Percentiles rank a stretch among this genome's conserved stretches.
Evolutionary conservation across 2,329 filamentous ascomycete species (phyloP).

Genomic region (Coniochaeta ligniaria): DNA sequence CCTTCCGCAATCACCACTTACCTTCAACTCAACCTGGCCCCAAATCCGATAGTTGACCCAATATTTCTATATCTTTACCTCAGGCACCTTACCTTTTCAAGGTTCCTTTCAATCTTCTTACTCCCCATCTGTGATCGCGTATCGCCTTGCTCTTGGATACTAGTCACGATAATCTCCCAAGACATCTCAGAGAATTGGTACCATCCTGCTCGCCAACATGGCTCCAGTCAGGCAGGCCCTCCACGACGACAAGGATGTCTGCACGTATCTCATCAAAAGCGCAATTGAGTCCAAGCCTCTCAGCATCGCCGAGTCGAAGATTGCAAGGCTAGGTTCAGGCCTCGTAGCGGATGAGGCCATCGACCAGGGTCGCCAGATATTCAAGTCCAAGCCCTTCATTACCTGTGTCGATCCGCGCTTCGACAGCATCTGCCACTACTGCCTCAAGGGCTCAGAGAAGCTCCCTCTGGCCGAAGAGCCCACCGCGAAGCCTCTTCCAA

Average conservation of each 20-base stretch:
- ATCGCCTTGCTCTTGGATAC: too few relatives aligned
- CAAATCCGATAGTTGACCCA: too few relatives aligned
- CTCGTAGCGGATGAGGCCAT: constrained; percentile 14
- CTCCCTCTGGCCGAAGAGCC: constrained; percentile 4
- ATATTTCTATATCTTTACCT: too few relatives aligned
- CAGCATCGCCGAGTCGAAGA: constrained; percentile 10
- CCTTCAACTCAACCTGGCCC: too few relatives aligned
- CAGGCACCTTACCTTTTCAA: too few relatives aligned
- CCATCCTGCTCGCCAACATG: not conserved
- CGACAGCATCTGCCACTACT: constrained; percentile 17
- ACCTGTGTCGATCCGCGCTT: constrained; percentile 9
- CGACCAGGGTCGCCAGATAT: constrained; percentile 17
- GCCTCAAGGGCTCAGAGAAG: constrained; percentile 11
- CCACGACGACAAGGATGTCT: constrained; percentile 7
- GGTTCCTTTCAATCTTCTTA: too few relatives aligned
- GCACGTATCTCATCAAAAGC: constrained; percentile 5
- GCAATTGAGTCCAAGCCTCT: constrained; percentile 5
- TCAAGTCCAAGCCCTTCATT: constrained; percentile 12
- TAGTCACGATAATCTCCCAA: too few relatives aligned
- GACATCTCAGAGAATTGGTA: not conserved
- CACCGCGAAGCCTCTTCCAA: not conserved
- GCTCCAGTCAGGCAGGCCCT: constrained; percentile 1
- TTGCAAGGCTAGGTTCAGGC: constrained; percentile 15
- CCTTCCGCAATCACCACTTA: too few relatives aligned
- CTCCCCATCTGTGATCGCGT: not conserved